phyloP scores from a whole-genome alignment of 78 protist genomes.

The slime mould (Dictyostelium discoideum) region DNA sequence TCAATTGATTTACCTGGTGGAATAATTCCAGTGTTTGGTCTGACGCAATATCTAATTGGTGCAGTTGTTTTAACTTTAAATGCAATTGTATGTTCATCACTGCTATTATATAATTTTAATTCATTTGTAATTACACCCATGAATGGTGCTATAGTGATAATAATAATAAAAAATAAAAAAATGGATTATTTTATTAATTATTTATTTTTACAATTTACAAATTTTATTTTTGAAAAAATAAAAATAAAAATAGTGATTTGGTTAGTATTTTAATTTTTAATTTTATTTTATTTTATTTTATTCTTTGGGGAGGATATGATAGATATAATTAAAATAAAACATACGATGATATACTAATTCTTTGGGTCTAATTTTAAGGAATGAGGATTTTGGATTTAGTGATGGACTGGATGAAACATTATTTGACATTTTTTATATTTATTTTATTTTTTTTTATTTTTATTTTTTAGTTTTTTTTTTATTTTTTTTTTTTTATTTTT shows the following conservation, averaged over 20 bases:
- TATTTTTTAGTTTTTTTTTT: no score
- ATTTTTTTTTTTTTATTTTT: no score
- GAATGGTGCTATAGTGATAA: slow-evolving; percentile 40
- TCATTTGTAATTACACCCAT: slow-evolving; percentile 45
- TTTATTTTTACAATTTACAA: no score
- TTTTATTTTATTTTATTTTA: neutral
- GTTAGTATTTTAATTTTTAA: neutral
- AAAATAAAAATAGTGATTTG: neutral
- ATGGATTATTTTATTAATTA: no score
- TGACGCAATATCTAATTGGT: slow-evolving; percentile 86
- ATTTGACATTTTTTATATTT: neutral
- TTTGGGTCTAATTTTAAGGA: slow-evolving; percentile 46
- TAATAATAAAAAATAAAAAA: no score
- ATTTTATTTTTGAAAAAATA: no score
- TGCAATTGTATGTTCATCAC: slow-evolving; percentile 60
- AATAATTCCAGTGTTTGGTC: slow-evolving; percentile 87
- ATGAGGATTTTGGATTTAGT: neutral
- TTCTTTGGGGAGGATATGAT: neutral
- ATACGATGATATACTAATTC: slow-evolving; percentile 67
- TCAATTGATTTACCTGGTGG: slow-evolving; percentile 79
- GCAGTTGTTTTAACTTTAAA: slow-evolving; percentile 89
- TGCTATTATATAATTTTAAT: slow-evolving; percentile 38
- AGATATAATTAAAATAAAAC: neutral
- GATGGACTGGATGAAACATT: neutral
- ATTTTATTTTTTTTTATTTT: no score